Conservation (phyloP, 805 yeast genomes). For the Pichia paraexigua region DNA sequence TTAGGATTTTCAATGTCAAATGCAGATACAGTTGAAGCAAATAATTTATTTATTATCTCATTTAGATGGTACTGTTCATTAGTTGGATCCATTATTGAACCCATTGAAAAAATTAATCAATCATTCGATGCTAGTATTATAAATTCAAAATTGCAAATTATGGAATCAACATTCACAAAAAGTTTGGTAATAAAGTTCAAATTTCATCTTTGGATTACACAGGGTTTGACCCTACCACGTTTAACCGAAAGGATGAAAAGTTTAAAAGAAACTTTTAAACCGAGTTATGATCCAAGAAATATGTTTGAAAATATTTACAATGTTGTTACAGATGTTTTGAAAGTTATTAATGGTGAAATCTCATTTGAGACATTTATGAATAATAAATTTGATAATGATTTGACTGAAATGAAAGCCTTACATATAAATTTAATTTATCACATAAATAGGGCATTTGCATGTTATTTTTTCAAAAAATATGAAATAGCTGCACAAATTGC, state of each 20-base stretch:
- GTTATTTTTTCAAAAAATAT: slow-evolving; percentile 10
- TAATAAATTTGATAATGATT: background rate
- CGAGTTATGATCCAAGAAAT: background rate
- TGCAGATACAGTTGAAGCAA: slow-evolving; percentile 25
- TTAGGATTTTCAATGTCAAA: slow-evolving; percentile 32
- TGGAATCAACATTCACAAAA: slow-evolving; percentile 1
- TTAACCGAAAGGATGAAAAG: slow-evolving; percentile 7
- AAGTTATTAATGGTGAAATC: slow-evolving; percentile 6
- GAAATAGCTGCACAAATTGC: slow-evolving; percentile 5
- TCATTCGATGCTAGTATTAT: slow-evolving; percentile 15
- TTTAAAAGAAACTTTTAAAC: background rate
- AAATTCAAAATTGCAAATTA: slow-evolving; percentile 6
- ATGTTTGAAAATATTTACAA: background rate
- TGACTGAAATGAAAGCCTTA: background rate
- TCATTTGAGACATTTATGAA: background rate
- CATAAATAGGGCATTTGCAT: background rate
- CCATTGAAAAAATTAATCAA: slow-evolving; percentile 29
- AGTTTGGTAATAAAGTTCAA: slow-evolving; percentile 12
- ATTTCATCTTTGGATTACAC: slow-evolving; percentile 11
- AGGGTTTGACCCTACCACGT: slow-evolving; percentile 10
- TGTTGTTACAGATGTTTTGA: slow-evolving; percentile 1
- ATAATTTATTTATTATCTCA: slow-evolving; percentile 30
- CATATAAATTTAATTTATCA: background rate
- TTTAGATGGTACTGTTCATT: slow-evolving; percentile 36
- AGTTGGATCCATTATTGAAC: slow-evolving; percentile 36